Percentiles rank a stretch among this genome's conserved stretches.
phyloP scores from a whole-genome alignment of 2,329 filamentous ascomycete genomes.

The Huntiella savannae region DNA sequence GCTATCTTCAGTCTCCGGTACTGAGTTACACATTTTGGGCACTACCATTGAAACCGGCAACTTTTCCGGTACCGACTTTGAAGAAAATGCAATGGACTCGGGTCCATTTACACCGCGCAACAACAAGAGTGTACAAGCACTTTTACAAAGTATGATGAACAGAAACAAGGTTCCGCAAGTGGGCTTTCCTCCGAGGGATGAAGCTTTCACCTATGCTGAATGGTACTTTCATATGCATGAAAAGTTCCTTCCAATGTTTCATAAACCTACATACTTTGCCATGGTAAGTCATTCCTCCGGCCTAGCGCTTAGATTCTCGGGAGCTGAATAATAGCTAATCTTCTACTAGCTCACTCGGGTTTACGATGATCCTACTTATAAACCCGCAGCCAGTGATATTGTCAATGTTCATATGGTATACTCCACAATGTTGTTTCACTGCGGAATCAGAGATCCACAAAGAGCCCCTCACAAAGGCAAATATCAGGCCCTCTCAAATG shows the following conservation, averaged over 20 bases:
- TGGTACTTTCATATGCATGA: constrained; percentile 61
- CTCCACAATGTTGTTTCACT: constrained; percentile 60
- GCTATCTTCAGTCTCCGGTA: constrained; percentile 57
- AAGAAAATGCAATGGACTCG: constrained; percentile 24
- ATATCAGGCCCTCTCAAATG: constrained; percentile 48
- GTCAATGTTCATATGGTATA: constrained; percentile 65
- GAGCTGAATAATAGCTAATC: not conserved
- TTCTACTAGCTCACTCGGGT: constrained; percentile 35
- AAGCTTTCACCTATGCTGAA: constrained; percentile 49
- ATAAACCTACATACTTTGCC: constrained; percentile 52
- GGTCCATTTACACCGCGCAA: constrained; percentile 26
- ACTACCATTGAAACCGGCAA: constrained; percentile 62
- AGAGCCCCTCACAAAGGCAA: constrained; percentile 32
- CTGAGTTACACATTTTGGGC: constrained; percentile 57
- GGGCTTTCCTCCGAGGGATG: constrained; percentile 41
- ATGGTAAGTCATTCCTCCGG: constrained; percentile 29
- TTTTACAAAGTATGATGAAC: constrained; percentile 45
- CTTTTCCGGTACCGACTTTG: constrained; percentile 46
- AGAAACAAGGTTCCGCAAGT: constrained; percentile 36
- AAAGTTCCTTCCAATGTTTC: constrained; percentile 56
- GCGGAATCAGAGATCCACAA: constrained; percentile 48
- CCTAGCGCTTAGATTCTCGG: not conserved
- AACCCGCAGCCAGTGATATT: constrained; percentile 42
- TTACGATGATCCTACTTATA: constrained; percentile 49
- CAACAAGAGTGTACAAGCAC: constrained; percentile 54